Evolutionary conservation across 83 land plant genomes (phyloP), one percentile per base, ranked within the genome.

Genomic region (Thuja plicata): DNA sequence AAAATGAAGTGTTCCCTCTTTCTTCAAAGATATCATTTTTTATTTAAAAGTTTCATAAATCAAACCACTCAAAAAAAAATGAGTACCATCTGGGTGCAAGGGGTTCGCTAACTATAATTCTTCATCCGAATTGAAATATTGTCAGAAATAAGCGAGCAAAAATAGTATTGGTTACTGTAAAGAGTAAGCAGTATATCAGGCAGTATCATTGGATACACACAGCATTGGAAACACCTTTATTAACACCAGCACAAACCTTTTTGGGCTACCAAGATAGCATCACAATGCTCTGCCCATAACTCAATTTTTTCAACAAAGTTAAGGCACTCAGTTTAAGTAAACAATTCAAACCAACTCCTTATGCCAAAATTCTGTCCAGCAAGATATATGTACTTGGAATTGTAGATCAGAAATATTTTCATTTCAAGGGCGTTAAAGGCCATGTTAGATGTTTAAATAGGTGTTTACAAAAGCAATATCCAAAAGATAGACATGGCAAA

Each of bases 221-320:
- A 93, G 87, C 94, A 93, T 93, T 98, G 66, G 99, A 97, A 71
- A 98, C 99, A 48, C 99, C 99, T 89, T 95, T 97, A 88, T 98
- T 96, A 35, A 98, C 99, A 4, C 99, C 99, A 57, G 94, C 97
- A 86, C 99, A 98, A 34, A 98, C 99, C 89, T 98, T 98, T 98
- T 92, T 98, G 99, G 27, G 99, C 57, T 34, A 88, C 89, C 52
- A 81, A 82, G 30, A 81, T 66, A 17, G 89, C 95, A 54, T 97
- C 99, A 83, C 99, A 97, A 89, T 97, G 99, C 40, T 97, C 99
- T 12, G 86, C 89, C 99, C 99, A 89, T 98, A 98, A 91, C 99
- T 98, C 80, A 98, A 92, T 92, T 97, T 98, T 97, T 98, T 98
- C 92, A 98, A 90, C 79, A 11, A 74, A 32, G 16, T 40, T 0